Base-by-base conservation (phyloP, 2,329 filamentous ascomycete genomes). In the Sarocladium strictum region DNA sequence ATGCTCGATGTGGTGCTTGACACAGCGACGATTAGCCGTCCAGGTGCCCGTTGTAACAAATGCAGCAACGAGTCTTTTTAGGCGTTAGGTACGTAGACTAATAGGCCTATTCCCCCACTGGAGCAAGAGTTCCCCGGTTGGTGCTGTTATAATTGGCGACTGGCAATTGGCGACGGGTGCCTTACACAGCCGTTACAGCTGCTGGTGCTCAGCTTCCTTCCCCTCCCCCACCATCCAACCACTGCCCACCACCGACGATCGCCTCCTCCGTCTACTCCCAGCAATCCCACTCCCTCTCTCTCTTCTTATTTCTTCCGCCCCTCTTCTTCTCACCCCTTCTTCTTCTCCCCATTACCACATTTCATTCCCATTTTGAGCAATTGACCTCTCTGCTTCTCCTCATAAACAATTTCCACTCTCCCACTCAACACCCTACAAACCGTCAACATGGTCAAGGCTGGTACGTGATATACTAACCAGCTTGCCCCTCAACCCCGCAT, bases 371-470 rank as follows among this genome's bases (percentile, higher is more conserved):
- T 17, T 29, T 26, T 33, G 21, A 40, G 50, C 32, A 53, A 40
- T 38, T 40, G 23, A 21, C 33, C 29, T 5, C 12, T 38, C 27
- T 10, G 24, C 41, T 23, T 35, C 33, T 26, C 40, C 10, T 17
- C 40, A 19, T 10, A 35, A 38, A 21, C 27, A 15, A 26, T n/a
- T 29, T 47, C 33, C 19, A 24, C 21, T n/a, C 21, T 35, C 40
- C 24, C 35, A 21, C 21, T 54, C 17, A 51, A 11, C 33, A 40
- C 40, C 32, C 41, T 50, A 35, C 35, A 40, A 54, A 43, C 58
- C 61, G 57, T 64, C 65, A 72, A 64, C 62, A 83, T 83, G 80
- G 80, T 83, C 63, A 84, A 84, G 73, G 80, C 80, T 71, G 80
- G 80, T 83, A 76, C 63, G 75, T 65, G 43, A 57, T 53, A 53